phyloP scores from a whole-genome alignment of 768 basidiomycete species.

The Rhizopogon sp. region DNA sequence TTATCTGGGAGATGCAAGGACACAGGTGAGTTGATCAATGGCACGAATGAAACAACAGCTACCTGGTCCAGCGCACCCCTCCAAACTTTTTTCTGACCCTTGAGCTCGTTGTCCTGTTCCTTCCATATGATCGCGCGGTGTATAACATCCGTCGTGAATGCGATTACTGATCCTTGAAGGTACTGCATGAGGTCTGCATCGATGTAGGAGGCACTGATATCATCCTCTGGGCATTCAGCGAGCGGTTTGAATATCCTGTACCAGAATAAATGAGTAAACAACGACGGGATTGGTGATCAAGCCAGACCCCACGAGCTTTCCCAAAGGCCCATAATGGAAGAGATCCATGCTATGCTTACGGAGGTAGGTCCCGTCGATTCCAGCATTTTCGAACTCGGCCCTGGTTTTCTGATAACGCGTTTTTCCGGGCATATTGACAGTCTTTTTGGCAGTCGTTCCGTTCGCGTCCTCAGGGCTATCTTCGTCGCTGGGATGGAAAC shows the following conservation, averaged over 20 bases:
- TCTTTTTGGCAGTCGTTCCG: conserved; percentile 6
- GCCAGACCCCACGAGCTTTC: conserved; percentile 38
- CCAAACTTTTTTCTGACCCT: conserved; percentile 60
- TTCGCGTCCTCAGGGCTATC: conserved; percentile 1
- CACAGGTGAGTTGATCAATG: neutral
- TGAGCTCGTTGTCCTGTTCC: conserved; percentile 55
- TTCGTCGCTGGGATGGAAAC: conserved; percentile 7
- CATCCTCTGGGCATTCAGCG: conserved; percentile 16
- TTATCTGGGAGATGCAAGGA: conserved; percentile 32
- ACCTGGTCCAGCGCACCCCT: conserved; percentile 18
- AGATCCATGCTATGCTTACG: conserved; percentile 37
- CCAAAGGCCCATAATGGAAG: conserved; percentile 31
- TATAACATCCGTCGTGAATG: conserved; percentile 49
- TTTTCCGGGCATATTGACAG: conserved; percentile 30
- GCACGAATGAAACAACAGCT: neutral
- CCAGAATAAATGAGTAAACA: conserved; percentile 12
- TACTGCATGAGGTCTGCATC: conserved; percentile 39
- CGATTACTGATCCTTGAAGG: conserved; percentile 39
- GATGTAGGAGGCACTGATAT: conserved; percentile 15
- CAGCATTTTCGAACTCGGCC: conserved; percentile 35
- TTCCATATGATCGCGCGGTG: conserved; percentile 48
- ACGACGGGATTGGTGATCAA: conserved; percentile 16
- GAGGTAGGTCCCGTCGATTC: conserved; percentile 42
- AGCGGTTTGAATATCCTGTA: conserved; percentile 22
- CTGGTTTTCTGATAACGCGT: conserved; percentile 39